These are phyloP conservation scores for Microcyclospora pomicola DNA, from an alignment of 2,329 filamentous ascomycete genomes.

Conservation along the genomic window DNA sequence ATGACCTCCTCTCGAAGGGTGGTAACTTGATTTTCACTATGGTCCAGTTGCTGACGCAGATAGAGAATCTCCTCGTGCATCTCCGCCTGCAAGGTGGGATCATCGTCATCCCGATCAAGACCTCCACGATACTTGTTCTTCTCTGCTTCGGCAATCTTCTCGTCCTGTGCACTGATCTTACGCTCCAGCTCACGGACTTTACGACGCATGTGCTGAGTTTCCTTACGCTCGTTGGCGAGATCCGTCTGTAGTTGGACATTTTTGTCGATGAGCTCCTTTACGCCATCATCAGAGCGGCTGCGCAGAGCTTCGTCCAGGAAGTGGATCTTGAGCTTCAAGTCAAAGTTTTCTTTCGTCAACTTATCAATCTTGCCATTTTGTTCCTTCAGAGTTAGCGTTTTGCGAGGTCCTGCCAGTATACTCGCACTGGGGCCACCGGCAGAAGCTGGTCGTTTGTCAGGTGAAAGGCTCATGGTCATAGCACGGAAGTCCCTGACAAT, in stretches of 20 bases:
- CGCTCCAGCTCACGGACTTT: constrained; percentile 79
- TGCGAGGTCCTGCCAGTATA: constrained; percentile 25
- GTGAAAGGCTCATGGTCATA: constrained; percentile 49
- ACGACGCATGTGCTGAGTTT: constrained; percentile 70
- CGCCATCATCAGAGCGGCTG: constrained; percentile 84
- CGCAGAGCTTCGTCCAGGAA: constrained; percentile 89
- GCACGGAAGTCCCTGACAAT: constrained; percentile 74
- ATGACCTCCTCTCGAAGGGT: constrained; percentile 65
- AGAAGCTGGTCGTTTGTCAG: constrained; percentile 38
- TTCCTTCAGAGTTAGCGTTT: constrained; percentile 71
- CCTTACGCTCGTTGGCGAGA: constrained; percentile 75
- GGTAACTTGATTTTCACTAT: constrained; percentile 72
- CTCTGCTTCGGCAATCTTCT: constrained; percentile 35
- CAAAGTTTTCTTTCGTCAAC: constrained; percentile 95
- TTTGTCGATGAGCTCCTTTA: constrained; percentile 96
- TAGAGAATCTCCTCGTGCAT: constrained; percentile 77
- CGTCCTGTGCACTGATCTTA: constrained; percentile 47
- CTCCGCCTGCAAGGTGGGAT: constrained; percentile 38
- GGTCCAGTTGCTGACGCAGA: constrained; percentile 71
- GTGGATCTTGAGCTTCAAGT: constrained; percentile 92
- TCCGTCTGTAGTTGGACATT: constrained; percentile 92
- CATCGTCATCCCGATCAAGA: constrained; percentile 15
- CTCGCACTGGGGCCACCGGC: constrained; percentile 18
- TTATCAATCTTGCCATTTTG: constrained; percentile 96
- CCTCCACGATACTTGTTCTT: constrained; percentile 28